phyloP scores from a whole-genome alignment of 352 stramenopile species.

The Phytopythium ostracodes region DNA sequence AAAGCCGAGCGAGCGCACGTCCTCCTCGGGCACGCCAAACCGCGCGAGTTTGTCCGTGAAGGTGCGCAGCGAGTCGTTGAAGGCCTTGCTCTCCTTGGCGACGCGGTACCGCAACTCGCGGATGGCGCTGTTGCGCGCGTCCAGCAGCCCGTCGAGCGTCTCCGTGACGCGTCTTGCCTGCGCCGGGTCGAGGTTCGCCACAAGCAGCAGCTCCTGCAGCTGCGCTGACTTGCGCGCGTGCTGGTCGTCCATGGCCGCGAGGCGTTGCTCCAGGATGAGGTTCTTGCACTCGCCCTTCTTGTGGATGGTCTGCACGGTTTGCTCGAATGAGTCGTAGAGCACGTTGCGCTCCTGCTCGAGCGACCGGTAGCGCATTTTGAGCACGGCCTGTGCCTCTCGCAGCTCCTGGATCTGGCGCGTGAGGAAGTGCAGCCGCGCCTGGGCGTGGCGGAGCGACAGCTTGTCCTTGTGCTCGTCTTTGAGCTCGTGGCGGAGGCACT shows the following conservation, averaged over 20 bases:
- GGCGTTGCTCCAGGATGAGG: conserved; percentile 81
- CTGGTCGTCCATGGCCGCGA: conserved; percentile 69
- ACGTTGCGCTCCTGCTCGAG: conserved; percentile 84
- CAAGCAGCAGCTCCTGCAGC: conserved; percentile 65
- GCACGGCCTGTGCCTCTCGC: conserved; percentile 51
- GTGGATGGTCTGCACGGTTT: conserved; percentile 85
- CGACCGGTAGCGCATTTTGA: conserved; percentile 69
- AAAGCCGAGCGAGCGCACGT: conserved; percentile 64
- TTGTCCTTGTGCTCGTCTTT: conserved; percentile 92
- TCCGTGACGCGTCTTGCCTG: conserved; percentile 69
- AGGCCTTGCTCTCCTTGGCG: conserved; percentile 71
- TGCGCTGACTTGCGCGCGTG: conserved; percentile 71
- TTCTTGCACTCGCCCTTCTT: conserved; percentile 91
- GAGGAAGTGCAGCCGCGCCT: conserved; percentile 77
- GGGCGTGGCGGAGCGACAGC: conserved; percentile 86
- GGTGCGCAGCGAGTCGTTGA: conserved; percentile 73
- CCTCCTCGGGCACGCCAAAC: conserved; percentile 74
- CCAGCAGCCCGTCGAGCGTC: conserved; percentile 58
- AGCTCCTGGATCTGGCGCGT: conserved; percentile 68
- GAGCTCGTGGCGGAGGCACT: conserved; percentile 83
- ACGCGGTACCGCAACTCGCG: conserved; percentile 59
- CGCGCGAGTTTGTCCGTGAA: conserved; percentile 59
- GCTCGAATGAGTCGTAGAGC: conserved; percentile 90
- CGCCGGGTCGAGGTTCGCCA: conserved; percentile 63
- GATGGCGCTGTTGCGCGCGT: conserved; percentile 56